A percentile compares a stretch with the other conserved stretches of the same genome.
Evolutionary conservation across 768 basidiomycete species (phyloP).

Genomic region (Neoboletus magnificus): DNA sequence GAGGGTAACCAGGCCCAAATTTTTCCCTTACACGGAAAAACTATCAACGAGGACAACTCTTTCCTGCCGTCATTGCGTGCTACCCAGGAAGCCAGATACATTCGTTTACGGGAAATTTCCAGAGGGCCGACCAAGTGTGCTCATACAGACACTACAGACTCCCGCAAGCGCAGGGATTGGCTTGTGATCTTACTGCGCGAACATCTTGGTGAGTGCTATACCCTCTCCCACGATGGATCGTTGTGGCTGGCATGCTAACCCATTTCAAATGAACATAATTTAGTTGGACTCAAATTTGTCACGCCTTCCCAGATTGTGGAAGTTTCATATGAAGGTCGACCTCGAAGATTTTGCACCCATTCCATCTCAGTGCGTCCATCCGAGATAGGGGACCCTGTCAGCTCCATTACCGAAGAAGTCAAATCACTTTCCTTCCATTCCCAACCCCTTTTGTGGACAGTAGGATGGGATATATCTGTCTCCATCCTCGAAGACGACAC

Average conservation of each 20-base stretch:
- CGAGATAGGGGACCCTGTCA: slow-evolving; percentile 16
- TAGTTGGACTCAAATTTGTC: slow-evolving; percentile 74
- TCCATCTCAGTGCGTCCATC: slow-evolving; percentile 38
- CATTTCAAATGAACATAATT: slow-evolving; percentile 2
- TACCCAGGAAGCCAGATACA: slow-evolving; percentile 47
- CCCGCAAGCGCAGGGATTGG: slow-evolving; percentile 58
- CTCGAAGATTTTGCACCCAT: slow-evolving; percentile 55
- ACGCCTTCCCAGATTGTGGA: slow-evolving; percentile 58
- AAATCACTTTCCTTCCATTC: slow-evolving; percentile 43
- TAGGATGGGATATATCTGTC: slow-evolving; percentile 67
- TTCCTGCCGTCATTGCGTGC: slow-evolving; percentile 51
- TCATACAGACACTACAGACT: slow-evolving; percentile 14
- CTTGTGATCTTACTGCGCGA: slow-evolving; percentile 64
- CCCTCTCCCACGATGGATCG: neutral
- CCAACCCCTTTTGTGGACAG: slow-evolving; percentile 50
- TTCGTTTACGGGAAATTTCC: slow-evolving; percentile 52
- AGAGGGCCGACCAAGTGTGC: slow-evolving; percentile 13
- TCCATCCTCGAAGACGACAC: slow-evolving; percentile 34
- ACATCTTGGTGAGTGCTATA: slow-evolving; percentile 50
- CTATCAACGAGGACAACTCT: slow-evolving; percentile 34
- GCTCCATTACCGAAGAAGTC: slow-evolving; percentile 41
- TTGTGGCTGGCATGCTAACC: slow-evolving; percentile 3
- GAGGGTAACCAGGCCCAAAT: slow-evolving; percentile 49
- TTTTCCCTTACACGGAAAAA: slow-evolving; percentile 43
- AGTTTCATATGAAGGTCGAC: slow-evolving; percentile 58